A percentile compares a stretch with the other conserved stretches of the same genome.
phyloP scores from a whole-genome alignment of 2,329 filamentous ascomycete genomes.

The Clarireedia sp. region DNA sequence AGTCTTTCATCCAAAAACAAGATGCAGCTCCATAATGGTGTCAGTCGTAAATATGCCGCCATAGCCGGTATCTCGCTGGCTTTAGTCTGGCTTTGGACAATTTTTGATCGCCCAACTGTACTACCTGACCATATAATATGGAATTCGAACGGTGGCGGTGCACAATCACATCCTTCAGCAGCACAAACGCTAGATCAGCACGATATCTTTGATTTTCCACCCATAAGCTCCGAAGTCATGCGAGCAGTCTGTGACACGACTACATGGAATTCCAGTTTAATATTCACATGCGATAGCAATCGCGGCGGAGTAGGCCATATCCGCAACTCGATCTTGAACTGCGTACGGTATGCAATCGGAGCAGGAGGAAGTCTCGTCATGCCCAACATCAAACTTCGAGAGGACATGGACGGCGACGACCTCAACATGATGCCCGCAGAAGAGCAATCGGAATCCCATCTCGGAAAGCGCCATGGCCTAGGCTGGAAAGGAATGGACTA shows the following conservation, averaged over 20 bases:
- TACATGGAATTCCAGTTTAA: slow-evolving; percentile 30
- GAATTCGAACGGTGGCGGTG: slow-evolving; percentile 1
- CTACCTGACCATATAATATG: slow-evolving; percentile 11
- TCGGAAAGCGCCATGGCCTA: slow-evolving; percentile 18
- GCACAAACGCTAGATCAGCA: not conserved
- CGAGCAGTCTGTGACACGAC: slow-evolving; percentile 28
- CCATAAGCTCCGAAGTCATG: slow-evolving; percentile 32
- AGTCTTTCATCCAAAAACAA: not conserved
- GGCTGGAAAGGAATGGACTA: slow-evolving; percentile 26
- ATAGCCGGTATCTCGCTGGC: slow-evolving; percentile 13
- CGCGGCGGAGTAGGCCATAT: slow-evolving; percentile 35
- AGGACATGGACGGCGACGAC: slow-evolving; percentile 26
- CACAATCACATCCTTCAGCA: not conserved
- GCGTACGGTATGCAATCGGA: slow-evolving; percentile 34
- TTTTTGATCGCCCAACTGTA: slow-evolving; percentile 15
- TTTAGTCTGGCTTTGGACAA: slow-evolving; percentile 20
- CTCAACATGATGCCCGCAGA: slow-evolving; percentile 8
- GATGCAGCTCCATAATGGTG: slow-evolving; percentile 3
- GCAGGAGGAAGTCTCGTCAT: slow-evolving; percentile 32
- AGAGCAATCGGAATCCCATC: slow-evolving; percentile 9
- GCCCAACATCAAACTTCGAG: slow-evolving; percentile 32
- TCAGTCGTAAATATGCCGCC: slow-evolving; percentile 18
- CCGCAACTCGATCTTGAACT: slow-evolving; percentile 35
- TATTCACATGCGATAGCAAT: slow-evolving; percentile 35
- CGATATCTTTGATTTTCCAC: slow-evolving; percentile 32